phyloP scores from a whole-genome alignment of 2,329 filamentous ascomycete genomes.

The Cadophora malorum region DNA sequence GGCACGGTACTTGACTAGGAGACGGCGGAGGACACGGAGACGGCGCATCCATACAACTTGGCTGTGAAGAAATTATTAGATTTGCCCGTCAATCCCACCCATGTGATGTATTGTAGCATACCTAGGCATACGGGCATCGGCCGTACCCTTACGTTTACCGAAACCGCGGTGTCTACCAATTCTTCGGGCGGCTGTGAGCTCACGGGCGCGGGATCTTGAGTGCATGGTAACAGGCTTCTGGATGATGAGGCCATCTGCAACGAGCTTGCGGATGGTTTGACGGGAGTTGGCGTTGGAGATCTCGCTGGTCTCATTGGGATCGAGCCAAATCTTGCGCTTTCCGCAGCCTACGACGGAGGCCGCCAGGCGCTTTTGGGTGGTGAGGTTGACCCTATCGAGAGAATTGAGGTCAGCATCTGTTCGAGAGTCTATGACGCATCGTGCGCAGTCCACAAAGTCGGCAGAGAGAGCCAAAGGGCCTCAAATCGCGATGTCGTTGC shows the following conservation, averaged over 20 bases:
- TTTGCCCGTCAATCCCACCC: slow-evolving; percentile 37
- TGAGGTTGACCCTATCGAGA: slow-evolving; percentile 90
- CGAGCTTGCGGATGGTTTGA: slow-evolving; percentile 99
- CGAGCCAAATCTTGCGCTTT: slow-evolving; percentile 99
- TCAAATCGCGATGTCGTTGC: neutral
- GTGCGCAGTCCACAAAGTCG: slow-evolving; percentile 5
- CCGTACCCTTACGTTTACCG: slow-evolving; percentile 99
- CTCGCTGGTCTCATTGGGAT: slow-evolving; percentile 98
- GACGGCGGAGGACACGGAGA: slow-evolving; percentile 97
- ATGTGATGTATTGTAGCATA: slow-evolving; percentile 57
- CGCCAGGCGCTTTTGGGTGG: slow-evolving; percentile 99
- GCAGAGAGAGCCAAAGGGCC: neutral
- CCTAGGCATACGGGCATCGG: slow-evolving; percentile 98
- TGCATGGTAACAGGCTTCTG: slow-evolving; percentile 99
- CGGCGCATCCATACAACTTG: slow-evolving; percentile 99
- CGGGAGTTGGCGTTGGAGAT: slow-evolving; percentile 99
- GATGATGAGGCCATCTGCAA: slow-evolving; percentile 99
- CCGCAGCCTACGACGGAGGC: slow-evolving; percentile 98
- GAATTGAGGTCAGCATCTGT: slow-evolving; percentile 38
- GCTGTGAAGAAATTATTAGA: slow-evolving; percentile 57
- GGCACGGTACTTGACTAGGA: slow-evolving; percentile 99
- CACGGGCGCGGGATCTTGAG: slow-evolving; percentile 94
- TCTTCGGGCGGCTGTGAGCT: slow-evolving; percentile 91
- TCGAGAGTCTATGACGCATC: slow-evolving; percentile 35
- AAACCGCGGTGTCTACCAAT: slow-evolving; percentile 98